Evolutionary conservation across 106 monocot genomes (phyloP).

Genomic region (Dendrobium nobile): DNA sequence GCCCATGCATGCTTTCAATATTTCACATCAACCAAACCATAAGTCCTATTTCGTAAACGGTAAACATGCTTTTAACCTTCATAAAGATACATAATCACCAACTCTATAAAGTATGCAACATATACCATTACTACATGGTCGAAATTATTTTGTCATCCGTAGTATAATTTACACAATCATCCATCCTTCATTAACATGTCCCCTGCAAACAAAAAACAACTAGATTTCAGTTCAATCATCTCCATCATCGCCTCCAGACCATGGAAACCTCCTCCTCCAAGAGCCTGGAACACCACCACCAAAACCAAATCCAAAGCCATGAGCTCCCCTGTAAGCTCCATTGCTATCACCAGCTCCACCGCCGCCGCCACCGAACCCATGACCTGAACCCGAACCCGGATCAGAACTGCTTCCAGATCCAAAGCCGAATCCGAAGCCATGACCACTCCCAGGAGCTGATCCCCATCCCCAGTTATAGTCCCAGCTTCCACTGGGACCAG

Average conservation of each 20-base stretch:
- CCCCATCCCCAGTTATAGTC: slow-evolving; percentile 69
- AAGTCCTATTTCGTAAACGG: no score
- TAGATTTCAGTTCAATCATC: neutral
- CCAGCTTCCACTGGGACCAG: slow-evolving; percentile 39
- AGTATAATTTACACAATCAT: no score
- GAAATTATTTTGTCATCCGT: no score
- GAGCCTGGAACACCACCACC: slow-evolving; percentile 5
- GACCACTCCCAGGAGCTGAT: slow-evolving; percentile 31
- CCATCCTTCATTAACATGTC: no score
- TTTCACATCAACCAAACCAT: no score
- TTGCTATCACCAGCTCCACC: slow-evolving; percentile 3
- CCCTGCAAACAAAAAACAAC: neutral
- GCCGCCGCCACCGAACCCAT: slow-evolving; percentile 22
- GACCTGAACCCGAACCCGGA: slow-evolving; percentile 16
- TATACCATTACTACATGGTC: no score
- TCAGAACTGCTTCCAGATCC: slow-evolving; percentile 41
- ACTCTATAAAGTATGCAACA: no score
- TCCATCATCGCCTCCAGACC: slow-evolving; percentile 4
- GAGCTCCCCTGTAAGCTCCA: slow-evolving; percentile 24
- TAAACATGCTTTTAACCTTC: no score
- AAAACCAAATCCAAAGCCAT: slow-evolving; percentile 8
- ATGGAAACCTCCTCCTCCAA: neutral
- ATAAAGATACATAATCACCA: no score
- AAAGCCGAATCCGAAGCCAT: slow-evolving; percentile 47
- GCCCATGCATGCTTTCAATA: no score